Evolutionary conservation across 2,329 filamentous ascomycete species (phyloP).

Genomic region (Pseudogymnoascus sp.): DNA sequence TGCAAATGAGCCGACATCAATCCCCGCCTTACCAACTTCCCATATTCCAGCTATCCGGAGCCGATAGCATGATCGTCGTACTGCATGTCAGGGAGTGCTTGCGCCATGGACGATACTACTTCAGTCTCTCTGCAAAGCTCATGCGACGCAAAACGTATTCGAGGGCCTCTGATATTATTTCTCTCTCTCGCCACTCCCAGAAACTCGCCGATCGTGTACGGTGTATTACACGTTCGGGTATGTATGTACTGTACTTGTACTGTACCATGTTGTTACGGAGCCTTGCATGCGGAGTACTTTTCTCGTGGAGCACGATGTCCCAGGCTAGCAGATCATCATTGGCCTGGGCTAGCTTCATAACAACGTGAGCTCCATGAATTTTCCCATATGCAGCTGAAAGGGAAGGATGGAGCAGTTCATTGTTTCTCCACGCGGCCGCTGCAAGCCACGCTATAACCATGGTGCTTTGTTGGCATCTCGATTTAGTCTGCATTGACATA

Average conservation of each 20-base stretch:
- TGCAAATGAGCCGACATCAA: background rate
- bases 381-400: background rate
- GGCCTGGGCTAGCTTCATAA: background rate
- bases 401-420: background rate
- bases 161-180: background rate
- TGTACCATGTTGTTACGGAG: background rate
- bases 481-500: background rate
- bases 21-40: background rate
- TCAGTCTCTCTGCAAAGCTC: background rate
- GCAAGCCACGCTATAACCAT: background rate
- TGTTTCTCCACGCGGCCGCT: background rate
- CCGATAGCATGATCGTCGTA: conserved; percentile 5
- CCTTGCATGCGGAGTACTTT: background rate
- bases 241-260: background rate
- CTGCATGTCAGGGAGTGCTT: background rate
- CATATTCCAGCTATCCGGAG: conserved; percentile 7
- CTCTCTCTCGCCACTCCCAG: background rate
- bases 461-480: background rate
- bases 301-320: background rate
- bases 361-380: conserved; percentile 4
- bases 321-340: conserved; percentile 1
- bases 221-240: background rate
- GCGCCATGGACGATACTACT: background rate
- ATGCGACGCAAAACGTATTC: background rate
- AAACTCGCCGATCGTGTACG: background rate